Conservation (phyloP, 2,329 filamentous ascomycete species). For the Alternaria atra region DNA sequence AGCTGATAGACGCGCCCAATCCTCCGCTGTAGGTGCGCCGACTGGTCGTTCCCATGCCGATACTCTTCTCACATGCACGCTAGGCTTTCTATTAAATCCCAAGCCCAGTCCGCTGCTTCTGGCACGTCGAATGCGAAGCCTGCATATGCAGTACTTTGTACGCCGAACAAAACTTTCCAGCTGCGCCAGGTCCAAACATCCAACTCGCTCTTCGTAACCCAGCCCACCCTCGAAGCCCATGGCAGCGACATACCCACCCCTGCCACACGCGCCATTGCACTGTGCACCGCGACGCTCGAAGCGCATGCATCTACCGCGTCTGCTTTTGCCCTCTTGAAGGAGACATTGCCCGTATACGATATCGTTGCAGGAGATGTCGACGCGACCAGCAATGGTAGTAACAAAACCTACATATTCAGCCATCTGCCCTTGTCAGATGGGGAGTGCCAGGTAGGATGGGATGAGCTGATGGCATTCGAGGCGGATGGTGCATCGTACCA, state of each 20-base stretch:
- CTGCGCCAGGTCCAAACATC: constrained; percentile 72
- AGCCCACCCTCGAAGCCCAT: constrained; percentile 52
- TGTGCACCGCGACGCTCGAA: constrained; percentile 57
- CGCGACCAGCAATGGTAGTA: constrained; percentile 38
- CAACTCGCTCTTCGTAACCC: constrained; percentile 67
- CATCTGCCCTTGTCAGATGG: constrained; percentile 62
- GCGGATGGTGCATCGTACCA: constrained; percentile 52
- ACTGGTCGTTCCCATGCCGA: constrained; percentile 25
- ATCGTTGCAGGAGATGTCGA: constrained; percentile 39
- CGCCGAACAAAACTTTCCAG: constrained; percentile 64
- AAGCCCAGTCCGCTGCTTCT: constrained; percentile 31
- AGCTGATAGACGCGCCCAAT: constrained; percentile 61
- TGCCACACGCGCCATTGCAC: constrained; percentile 54
- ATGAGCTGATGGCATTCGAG: constrained; percentile 63
- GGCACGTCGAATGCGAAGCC: constrained; percentile 38
- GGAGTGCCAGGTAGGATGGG: constrained; percentile 62
- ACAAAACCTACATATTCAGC: constrained; percentile 55
- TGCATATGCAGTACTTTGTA: constrained; percentile 67
- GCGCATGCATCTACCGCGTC: constrained; percentile 47
- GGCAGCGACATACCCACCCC: constrained; percentile 44
- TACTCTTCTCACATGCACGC: constrained; percentile 33
- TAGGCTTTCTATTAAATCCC: constrained; percentile 51
- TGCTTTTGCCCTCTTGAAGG: constrained; percentile 48
- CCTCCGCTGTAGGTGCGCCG: constrained; percentile 51
- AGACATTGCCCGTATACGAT: constrained; percentile 52